Percentiles rank a stretch among this genome's conserved stretches.
Conservation (phyloP, 2,329 filamentous ascomycete genomes). For the Epichloe sibirici region DNA sequence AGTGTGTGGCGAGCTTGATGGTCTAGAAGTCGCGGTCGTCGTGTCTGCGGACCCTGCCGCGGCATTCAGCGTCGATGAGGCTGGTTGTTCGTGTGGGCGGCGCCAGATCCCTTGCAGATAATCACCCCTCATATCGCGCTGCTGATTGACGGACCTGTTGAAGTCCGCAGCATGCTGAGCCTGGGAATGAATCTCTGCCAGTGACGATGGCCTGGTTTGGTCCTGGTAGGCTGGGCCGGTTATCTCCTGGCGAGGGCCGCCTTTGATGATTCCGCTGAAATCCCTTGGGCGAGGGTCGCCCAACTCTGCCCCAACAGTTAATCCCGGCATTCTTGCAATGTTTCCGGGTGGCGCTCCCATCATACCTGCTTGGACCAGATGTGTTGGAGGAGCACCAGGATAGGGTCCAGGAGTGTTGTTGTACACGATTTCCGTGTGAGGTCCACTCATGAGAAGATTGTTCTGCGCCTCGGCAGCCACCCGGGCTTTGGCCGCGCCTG, state of each 20-base stretch:
- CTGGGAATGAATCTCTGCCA: slow-evolving; percentile 72
- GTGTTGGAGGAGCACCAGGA: slow-evolving; percentile 53
- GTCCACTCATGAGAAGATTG: slow-evolving; percentile 49
- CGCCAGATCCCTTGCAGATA: slow-evolving; percentile 76
- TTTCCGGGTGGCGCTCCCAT: slow-evolving; percentile 51
- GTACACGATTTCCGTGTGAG: slow-evolving; percentile 81
- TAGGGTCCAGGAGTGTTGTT: slow-evolving; percentile 58
- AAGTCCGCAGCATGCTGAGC: slow-evolving; percentile 82
- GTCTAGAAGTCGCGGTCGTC: slow-evolving; percentile 35
- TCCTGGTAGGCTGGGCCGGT: slow-evolving; percentile 82
- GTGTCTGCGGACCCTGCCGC: slow-evolving; percentile 32
- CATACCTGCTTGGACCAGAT: slow-evolving; percentile 61
- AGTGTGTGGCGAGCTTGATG: slow-evolving; percentile 46
- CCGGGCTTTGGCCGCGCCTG: slow-evolving; percentile 78
- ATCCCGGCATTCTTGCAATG: slow-evolving; percentile 67
- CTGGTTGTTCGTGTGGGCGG: slow-evolving; percentile 66
- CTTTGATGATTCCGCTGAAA: slow-evolving; percentile 64
- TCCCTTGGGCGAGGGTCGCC: slow-evolving; percentile 68
- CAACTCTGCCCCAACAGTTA: slow-evolving; percentile 67
- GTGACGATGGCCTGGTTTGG: slow-evolving; percentile 61
- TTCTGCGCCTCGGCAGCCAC: slow-evolving; percentile 65
- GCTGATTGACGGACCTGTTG: slow-evolving; percentile 72
- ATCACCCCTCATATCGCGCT: slow-evolving; percentile 65
- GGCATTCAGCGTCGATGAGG: slow-evolving; percentile 34
- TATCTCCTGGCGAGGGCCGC: slow-evolving; percentile 80